A percentile compares a stretch with the other conserved stretches of the same genome.
Evolutionary conservation across 2,329 filamentous ascomycete genomes (phyloP).

Genomic region (Hypoxylon rubiginosum): DNA sequence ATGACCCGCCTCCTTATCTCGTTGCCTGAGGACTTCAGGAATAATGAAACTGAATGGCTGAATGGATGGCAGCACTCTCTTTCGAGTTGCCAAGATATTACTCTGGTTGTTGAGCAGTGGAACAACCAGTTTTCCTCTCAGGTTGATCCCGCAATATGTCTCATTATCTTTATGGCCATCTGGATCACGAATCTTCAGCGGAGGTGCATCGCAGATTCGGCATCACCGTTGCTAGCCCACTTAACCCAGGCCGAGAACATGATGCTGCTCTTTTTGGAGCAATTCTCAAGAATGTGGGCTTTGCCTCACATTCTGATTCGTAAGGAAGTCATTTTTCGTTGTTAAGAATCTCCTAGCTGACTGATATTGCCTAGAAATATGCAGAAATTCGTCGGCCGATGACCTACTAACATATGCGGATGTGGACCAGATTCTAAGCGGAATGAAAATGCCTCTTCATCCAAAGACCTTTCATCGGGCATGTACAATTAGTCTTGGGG

Average conservation of each 20-base stretch:
- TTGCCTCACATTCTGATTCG: slow-evolving; percentile 42
- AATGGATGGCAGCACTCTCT: slow-evolving; percentile 50
- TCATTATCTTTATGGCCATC: slow-evolving; percentile 51
- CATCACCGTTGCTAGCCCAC: slow-evolving; percentile 18
- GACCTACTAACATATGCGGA: slow-evolving; percentile 34
- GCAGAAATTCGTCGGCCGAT: slow-evolving; percentile 24
- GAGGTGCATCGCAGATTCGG: slow-evolving; percentile 28
- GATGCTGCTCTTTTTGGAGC: slow-evolving; percentile 43
- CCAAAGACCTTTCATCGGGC: slow-evolving; percentile 34
- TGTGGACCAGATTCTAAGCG: slow-evolving; percentile 35
- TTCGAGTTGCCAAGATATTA: slow-evolving; percentile 51
- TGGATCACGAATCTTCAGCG: slow-evolving; percentile 51
- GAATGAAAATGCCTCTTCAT: slow-evolving; percentile 42
- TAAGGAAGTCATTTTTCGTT: slow-evolving; percentile 22
- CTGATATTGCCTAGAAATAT: slow-evolving; percentile 31
- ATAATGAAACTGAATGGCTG: slow-evolving; percentile 43
- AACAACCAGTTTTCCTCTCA: slow-evolving; percentile 48
- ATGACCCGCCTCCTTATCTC: slow-evolving; percentile 43
- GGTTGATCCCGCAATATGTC: slow-evolving; percentile 54
- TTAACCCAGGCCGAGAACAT: slow-evolving; percentile 37
- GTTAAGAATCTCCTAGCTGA: slow-evolving; percentile 3
- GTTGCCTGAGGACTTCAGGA: slow-evolving; percentile 32
- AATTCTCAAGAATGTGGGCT: slow-evolving; percentile 45
- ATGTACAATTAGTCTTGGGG: slow-evolving; percentile 3
- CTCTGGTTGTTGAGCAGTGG: slow-evolving; percentile 51